A percentile compares a stretch with the other conserved stretches of the same genome.
Conservation (phyloP, 2,329 filamentous ascomycete genomes). For the Aspergillus uvarum region DNA sequence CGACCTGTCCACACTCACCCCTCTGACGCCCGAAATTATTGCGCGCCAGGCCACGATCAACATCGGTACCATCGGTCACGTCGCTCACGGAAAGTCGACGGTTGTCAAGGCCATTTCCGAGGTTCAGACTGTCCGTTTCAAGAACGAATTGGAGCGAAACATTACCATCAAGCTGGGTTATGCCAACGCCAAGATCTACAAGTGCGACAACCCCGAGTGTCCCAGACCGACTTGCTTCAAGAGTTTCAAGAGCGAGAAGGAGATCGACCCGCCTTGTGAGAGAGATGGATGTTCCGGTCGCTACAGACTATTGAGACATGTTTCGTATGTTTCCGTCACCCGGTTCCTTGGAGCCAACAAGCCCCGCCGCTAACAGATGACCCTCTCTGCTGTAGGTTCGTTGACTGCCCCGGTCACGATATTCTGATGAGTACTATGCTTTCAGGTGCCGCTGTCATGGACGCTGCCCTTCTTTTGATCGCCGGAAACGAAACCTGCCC, state of each 20-base stretch:
- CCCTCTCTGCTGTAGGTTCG: slow-evolving; percentile 63
- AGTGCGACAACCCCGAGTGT: slow-evolving; percentile 90
- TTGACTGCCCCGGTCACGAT: slow-evolving; percentile 98
- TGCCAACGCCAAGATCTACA: slow-evolving; percentile 99
- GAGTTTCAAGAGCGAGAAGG: slow-evolving; percentile 98
- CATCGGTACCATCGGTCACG: slow-evolving; percentile 96
- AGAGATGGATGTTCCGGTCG: slow-evolving; percentile 84
- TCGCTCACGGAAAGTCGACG: slow-evolving; percentile 98
- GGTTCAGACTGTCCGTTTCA: slow-evolving; percentile 98
- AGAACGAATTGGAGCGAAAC: slow-evolving; percentile 98
- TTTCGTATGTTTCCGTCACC: slow-evolving; percentile 61
- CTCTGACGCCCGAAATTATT: slow-evolving; percentile 94
- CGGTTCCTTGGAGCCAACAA: background rate
- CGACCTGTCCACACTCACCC: slow-evolving; percentile 75
- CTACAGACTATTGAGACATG: slow-evolving; percentile 85
- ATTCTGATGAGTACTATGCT: slow-evolving; percentile 99
- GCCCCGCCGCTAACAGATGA: slow-evolving; percentile 12
- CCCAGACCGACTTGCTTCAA: slow-evolving; percentile 92
- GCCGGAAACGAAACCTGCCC: slow-evolving; percentile 98
- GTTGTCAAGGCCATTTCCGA: slow-evolving; percentile 99
- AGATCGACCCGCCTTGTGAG: slow-evolving; percentile 94
- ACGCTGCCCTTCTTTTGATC: slow-evolving; percentile 92
- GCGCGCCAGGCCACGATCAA: slow-evolving; percentile 98
- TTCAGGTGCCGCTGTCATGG: slow-evolving; percentile 99
- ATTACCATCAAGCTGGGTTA: slow-evolving; percentile 99